Percentiles rank a stretch among this genome's conserved stretches.
Conservation (phyloP, 2,329 filamentous ascomycete genomes). For the Botrytis elliptica region DNA sequence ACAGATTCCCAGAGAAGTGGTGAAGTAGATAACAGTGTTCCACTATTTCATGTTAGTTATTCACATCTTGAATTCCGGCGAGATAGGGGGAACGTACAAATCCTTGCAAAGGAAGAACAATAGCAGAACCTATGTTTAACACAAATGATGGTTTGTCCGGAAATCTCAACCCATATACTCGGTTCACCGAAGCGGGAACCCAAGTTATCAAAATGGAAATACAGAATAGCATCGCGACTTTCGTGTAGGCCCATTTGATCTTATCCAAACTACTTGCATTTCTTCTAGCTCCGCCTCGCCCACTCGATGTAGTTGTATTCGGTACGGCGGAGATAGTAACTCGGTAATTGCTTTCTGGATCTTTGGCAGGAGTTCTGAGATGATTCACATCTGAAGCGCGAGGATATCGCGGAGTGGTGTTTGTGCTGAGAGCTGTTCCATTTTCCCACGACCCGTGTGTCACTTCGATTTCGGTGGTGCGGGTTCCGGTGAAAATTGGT, state of each 20-base stretch:
- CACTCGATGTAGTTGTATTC: neutral
- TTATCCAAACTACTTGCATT: conserved; percentile 46
- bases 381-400: neutral
- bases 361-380: neutral
- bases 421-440: neutral
- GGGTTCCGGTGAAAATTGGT: conserved; percentile 22
- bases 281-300: neutral
- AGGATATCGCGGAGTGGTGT: neutral
- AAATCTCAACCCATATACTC: conserved; percentile 67
- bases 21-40: conserved; percentile 75
- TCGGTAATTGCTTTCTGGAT: conserved; percentile 22
- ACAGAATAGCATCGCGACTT: conserved; percentile 69
- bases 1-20: conserved; percentile 54
- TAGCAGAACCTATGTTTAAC: conserved; percentile 67
- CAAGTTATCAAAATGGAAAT: conserved; percentile 68
- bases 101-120: conserved; percentile 77
- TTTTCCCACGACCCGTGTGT: conserved; percentile 21
- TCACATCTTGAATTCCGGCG: neutral
- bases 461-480: conserved; percentile 33
- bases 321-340: conserved; percentile 23
- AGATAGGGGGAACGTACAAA: conserved; percentile 44
- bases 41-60: conserved; percentile 44
- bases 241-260: conserved; percentile 67
- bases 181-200: conserved; percentile 74
- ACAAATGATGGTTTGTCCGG: conserved; percentile 51